Percentiles rank a stretch among this genome's conserved stretches.
phyloP scores from a whole-genome alignment of 2,329 filamentous ascomycete species.

The Fusarium sp. region DNA sequence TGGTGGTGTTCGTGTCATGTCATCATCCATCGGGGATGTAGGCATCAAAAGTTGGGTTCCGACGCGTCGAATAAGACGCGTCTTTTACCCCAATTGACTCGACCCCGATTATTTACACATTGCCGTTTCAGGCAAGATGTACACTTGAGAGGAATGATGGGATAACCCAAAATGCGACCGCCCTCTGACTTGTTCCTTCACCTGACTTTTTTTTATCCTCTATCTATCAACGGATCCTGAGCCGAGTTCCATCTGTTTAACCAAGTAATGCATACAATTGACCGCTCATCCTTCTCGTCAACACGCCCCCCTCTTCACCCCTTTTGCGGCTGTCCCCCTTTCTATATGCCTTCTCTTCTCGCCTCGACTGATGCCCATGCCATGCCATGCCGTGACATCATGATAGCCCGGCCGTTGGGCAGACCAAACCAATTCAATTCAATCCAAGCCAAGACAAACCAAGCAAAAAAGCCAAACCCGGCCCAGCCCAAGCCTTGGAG shows the following conservation, averaged over 20 bases:
- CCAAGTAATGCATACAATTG: slow-evolving; percentile 7
- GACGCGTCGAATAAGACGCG: slow-evolving; percentile 30
- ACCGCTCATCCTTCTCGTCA: slow-evolving; percentile 21
- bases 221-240: background rate
- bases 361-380: background rate
- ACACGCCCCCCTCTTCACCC: background rate
- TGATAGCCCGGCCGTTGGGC: background rate
- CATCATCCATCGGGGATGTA: background rate
- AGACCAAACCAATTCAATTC: slow-evolving; percentile 11
- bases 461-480: background rate
- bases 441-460: background rate
- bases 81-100: background rate
- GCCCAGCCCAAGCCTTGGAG: slow-evolving; percentile 3
- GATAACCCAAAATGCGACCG: slow-evolving; percentile 33
- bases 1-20: background rate
- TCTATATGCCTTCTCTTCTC: background rate
- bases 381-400: background rate
- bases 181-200: slow-evolving; percentile 2
- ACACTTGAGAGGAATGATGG: slow-evolving; percentile 26
- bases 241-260: background rate
- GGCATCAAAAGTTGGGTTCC: background rate
- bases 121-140: slow-evolving; percentile 29
- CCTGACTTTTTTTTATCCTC: background rate
- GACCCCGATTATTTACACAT: slow-evolving; percentile 33
- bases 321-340: background rate